Evolutionary conservation across 2,329 filamentous ascomycete genomes (phyloP), one percentile per base, ranked within the genome.

Genomic region (Dactylonectria macrodidyma): DNA sequence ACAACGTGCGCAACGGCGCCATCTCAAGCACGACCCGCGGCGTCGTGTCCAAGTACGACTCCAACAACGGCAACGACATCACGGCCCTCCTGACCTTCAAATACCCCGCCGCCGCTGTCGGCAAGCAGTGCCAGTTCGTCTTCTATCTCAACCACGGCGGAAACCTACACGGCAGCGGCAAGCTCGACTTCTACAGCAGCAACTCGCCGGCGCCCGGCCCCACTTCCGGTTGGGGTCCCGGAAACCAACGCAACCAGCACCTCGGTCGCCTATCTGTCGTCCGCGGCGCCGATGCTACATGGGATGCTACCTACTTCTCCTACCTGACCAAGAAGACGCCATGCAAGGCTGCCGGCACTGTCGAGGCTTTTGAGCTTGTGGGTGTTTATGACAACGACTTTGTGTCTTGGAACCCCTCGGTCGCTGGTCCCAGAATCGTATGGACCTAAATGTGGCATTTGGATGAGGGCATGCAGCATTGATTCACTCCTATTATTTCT

Each of bases 1-100:
- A 77, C 71, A 71, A 73, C 55, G 67, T 73, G 14, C 36, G 66
- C 59, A 73, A 57, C 26, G 75, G 75, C 44, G 71, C 73, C 63
- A 75, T 77, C 62, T 54, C 59, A 22, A n/a, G 62, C 19, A 67
- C 69, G 1, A 22, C 22, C 22, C 36, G 38, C 2, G 71, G 71
- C 11, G n/a, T 68, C 0, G 65, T 77, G 16, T 64, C 58, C 46
- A 77, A 77, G 62, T 64, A 50, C 9, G 67, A 70, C 47, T 61
- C 61, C 66, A 75, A 78, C 69, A 56, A 44, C 2, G 72, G 74
- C 59, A 66, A 76, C 52, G 76, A 79, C 65, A 67, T 71, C 61
- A 79, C 75, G 34, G 71, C 76, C 51, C 76, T 79, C 46, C 36
- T 78, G 30, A 77, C 75, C 54, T 78, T 78, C 47, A 73, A 68